Base-by-base conservation (phyloP, 192 early-diverging fungal species). In the Mortierella hygrophila region DNA sequence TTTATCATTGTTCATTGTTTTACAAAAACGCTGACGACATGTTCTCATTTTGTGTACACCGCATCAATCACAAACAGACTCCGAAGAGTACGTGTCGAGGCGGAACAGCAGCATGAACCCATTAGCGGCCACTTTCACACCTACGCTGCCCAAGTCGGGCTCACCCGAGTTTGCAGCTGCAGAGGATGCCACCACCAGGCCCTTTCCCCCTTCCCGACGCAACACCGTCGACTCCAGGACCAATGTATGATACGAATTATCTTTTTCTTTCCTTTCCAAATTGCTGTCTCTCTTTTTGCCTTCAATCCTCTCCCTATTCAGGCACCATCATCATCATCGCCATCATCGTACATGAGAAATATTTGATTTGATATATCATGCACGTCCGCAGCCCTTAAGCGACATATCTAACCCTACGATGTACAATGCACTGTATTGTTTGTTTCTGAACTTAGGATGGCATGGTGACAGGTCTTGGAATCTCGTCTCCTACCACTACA, bases 91-190 rank as follows among this genome's bases (percentile, higher is more conserved):
- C 13, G 60, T 65, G 10, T 65, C 42, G n/a, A 54, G 37, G 16
- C 49, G 78, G 26, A 80, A 60, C 41, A 80, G 78, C 55, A 80
- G 78, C 71, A 80, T 80, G 78, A 80, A 80, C 23, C 78, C 78
- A 8, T n/a, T 72, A 15, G 78, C 78, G 8, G 40, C 78, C 15
- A 65, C 78, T 9, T 79, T 79, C n/a, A 79, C 77, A 5, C 78
- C 78, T 41, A 72, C 77, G 6, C 37, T 74, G 21, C 55, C 57
- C n/a, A 72, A 73, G 32, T n/a, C 42, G 15, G 52, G 69, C 4
- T 35, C 44, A 49, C 63, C 46, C 44, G 68, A 78, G n/a, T 54
- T 26, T 15, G 55, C 35, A 26, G 29, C 49, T 35, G 18, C 46
- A 20, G 47, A 70, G 16, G 26, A 47, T 29, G 7, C 76, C 21